Conservation (phyloP, 176 grass and related monocot genomes). For the Oryza meridionalis region DNA sequence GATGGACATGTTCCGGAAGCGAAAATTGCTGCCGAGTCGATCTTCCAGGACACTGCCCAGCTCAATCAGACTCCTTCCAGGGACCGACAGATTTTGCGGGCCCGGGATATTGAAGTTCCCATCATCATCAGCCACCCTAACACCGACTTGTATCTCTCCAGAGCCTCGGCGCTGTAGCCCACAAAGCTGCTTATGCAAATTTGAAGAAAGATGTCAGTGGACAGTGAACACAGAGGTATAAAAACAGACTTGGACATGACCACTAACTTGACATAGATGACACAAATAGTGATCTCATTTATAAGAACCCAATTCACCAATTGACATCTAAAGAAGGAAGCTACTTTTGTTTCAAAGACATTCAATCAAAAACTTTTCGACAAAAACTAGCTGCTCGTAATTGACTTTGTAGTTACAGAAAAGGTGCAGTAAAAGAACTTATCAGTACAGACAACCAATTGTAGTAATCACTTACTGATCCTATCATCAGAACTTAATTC, state of each 20-base stretch:
- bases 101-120: conserved; percentile 5
- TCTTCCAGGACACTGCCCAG: conserved; percentile 36
- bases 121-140: conserved; percentile 20
- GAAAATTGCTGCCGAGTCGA: neutral
- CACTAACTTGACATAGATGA: neutral
- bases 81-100: neutral
- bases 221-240: too few relatives aligned
- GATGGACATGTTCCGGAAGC: conserved; percentile 40
- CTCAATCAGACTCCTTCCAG: conserved; percentile 43
- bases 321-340: neutral
- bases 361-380: neutral
- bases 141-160: conserved; percentile 19
- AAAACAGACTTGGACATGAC: neutral
- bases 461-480: neutral
- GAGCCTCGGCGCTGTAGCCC: conserved; percentile 14
- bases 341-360: neutral
- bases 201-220: conserved; percentile 22
- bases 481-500: too few relatives aligned
- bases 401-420: neutral
- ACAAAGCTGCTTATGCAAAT: conserved; percentile 26
- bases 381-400: neutral
- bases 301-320: neutral
- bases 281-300: neutral
- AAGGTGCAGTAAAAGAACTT: neutral
- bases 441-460: neutral